Conservation (phyloP, 2,329 filamentous ascomycete species). For the Colletotrichum sp. region DNA sequence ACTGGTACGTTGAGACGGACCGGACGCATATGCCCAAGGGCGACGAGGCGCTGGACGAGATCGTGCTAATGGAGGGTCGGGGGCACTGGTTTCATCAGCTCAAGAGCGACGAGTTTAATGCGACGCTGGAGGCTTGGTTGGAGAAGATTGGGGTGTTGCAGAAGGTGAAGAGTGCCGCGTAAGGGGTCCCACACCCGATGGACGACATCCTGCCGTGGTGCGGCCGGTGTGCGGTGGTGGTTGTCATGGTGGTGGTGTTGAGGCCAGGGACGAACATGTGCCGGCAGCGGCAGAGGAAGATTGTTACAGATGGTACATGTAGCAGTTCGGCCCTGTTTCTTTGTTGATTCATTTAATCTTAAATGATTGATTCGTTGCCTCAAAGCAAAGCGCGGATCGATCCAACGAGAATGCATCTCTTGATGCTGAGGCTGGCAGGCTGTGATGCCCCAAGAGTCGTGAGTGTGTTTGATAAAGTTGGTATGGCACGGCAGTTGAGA, state of each 20-base stretch:
- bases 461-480: background rate
- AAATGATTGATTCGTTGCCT: background rate
- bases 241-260: background rate
- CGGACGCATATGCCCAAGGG: conserved; percentile 4
- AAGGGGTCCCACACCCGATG: background rate
- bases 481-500: background rate
- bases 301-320: background rate
- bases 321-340: background rate
- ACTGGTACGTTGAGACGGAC: conserved; percentile 4
- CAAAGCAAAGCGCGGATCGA: background rate
- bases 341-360: background rate
- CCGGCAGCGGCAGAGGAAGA: background rate
- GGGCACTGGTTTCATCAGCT: conserved; percentile 18
- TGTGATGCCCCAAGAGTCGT: background rate
- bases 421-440: background rate
- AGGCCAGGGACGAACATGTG: background rate
- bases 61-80: conserved; percentile 3
- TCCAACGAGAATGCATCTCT: background rate
- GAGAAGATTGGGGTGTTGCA: background rate
- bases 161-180: background rate
- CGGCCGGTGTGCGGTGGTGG: background rate
- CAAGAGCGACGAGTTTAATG: conserved; percentile 1
- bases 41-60: background rate
- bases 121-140: background rate
- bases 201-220: background rate